Conservation (phyloP, 306 rosid species). For the Vigna radiata region DNA sequence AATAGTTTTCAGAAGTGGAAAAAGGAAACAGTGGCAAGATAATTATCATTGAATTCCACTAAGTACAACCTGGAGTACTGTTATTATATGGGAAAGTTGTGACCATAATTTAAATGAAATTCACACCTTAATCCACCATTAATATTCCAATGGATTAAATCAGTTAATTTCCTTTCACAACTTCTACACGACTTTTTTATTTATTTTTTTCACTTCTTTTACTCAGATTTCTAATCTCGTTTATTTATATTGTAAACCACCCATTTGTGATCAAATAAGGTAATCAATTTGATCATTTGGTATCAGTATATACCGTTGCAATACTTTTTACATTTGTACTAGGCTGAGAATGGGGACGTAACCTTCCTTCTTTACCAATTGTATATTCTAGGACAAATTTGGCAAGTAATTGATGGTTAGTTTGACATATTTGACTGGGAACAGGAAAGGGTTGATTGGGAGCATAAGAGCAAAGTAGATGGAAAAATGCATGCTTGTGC, state of each 20-base stretch:
- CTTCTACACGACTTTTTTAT: background rate
- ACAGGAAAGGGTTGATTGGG: constrained; percentile 88
- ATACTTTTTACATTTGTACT: background rate
- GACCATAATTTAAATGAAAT: background rate
- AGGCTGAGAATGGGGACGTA: constrained; percentile 7
- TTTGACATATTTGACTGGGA: constrained; percentile 24
- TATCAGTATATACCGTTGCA: background rate
- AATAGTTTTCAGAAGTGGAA: background rate
- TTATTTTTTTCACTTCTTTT: background rate
- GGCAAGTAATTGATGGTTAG: constrained; percentile 7
- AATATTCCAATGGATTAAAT: background rate
- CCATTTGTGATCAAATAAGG: constrained; percentile 3
- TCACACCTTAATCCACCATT: background rate
- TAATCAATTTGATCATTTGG: background rate
- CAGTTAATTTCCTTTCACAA: constrained; percentile 15
- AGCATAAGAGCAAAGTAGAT: constrained; percentile 81
- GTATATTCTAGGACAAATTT: constrained; percentile 18
- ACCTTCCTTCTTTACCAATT: background rate
- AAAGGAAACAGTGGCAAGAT: constrained; percentile 1
- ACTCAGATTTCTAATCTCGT: background rate
- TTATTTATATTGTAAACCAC: background rate
- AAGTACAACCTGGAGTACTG: background rate
- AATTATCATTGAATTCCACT: constrained; percentile 5
- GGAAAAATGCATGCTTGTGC: constrained; percentile 97
- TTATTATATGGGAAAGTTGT: background rate